These are phyloP conservation scores for Cyphellophora europaea DNA, from an alignment of 2,329 filamentous ascomycete genomes.

Conservation along the genomic window DNA sequence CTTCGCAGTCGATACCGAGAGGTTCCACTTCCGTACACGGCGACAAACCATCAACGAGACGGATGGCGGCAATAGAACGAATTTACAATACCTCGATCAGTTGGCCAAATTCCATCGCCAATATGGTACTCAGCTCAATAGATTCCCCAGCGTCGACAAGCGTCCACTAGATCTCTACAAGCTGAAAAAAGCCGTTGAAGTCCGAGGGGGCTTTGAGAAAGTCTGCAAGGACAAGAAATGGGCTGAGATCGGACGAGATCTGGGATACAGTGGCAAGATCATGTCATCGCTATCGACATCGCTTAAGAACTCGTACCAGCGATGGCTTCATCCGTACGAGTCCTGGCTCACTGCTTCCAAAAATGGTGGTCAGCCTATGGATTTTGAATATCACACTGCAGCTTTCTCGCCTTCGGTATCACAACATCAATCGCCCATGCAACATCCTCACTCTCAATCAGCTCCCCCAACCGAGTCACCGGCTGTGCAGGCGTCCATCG, in stretches of 20 bases:
- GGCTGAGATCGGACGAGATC: slow-evolving; percentile 93
- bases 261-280: slow-evolving; percentile 98
- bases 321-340: slow-evolving; percentile 95
- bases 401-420: slow-evolving; percentile 62
- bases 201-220: slow-evolving; percentile 86
- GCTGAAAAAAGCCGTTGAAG: slow-evolving; percentile 92
- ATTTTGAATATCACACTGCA: slow-evolving; percentile 87
- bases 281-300: slow-evolving; percentile 98
- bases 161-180: slow-evolving; percentile 92
- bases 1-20: slow-evolving; percentile 96
- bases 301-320: slow-evolving; percentile 93
- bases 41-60: slow-evolving; percentile 96
- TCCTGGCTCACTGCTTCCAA: slow-evolving; percentile 86
- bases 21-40: slow-evolving; percentile 91
- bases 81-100: slow-evolving; percentile 91
- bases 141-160: slow-evolving; percentile 94
- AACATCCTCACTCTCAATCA: slow-evolving; percentile 2
- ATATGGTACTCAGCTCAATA: slow-evolving; percentile 85
- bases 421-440: slow-evolving; percentile 45
- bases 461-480: slow-evolving; percentile 42
- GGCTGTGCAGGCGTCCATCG: slow-evolving; percentile 47
- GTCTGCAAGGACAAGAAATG: slow-evolving; percentile 98
- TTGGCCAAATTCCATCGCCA: slow-evolving; percentile 95
- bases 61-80: slow-evolving; percentile 93
- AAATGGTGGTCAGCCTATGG: slow-evolving; percentile 89